Conservation (phyloP, 75 land plant genomes). For the Ceratopteris richardii region DNA sequence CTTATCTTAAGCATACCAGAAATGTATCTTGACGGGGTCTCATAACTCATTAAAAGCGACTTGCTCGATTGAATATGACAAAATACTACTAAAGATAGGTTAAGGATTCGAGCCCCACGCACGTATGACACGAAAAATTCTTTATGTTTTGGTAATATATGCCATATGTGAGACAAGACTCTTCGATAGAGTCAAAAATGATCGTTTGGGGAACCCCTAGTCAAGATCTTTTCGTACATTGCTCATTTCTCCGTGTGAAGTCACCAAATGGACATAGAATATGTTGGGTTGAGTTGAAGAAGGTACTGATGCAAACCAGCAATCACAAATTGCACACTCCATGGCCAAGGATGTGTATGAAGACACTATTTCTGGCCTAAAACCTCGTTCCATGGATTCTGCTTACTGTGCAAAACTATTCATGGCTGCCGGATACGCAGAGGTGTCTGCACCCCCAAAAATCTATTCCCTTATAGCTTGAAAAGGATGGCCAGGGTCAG, state of each 20-base stretch:
- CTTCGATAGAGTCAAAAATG: constrained; percentile 48
- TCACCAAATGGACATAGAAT: constrained; percentile 88
- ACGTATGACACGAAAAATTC: no score
- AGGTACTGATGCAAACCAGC: constrained; percentile 97
- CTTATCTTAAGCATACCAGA: no score
- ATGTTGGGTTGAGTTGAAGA: constrained; percentile 96
- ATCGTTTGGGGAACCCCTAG: constrained; percentile 86
- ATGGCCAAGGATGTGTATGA: constrained; percentile 60
- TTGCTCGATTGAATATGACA: no score
- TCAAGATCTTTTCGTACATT: constrained; percentile 74
- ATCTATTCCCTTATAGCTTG: constrained; percentile 93
- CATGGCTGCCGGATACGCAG: constrained; percentile 71
- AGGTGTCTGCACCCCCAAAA: constrained; percentile 66
- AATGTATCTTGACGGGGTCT: no score
- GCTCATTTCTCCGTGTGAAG: constrained; percentile 76
- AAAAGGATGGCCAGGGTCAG: constrained; percentile 96
- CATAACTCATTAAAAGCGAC: no score
- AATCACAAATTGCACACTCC: constrained; percentile 81
- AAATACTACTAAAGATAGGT: no score
- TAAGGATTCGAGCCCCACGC: no score
- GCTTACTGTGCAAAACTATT: constrained; percentile 94
- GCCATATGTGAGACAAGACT: constrained; percentile 40
- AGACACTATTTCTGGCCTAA: constrained; percentile 62
- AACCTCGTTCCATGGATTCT: constrained; percentile 45
- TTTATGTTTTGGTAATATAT: constrained; percentile 69